Evolutionary conservation across 169 alveolate species (phyloP).

Genomic region (Perkinsus marinus): DNA sequence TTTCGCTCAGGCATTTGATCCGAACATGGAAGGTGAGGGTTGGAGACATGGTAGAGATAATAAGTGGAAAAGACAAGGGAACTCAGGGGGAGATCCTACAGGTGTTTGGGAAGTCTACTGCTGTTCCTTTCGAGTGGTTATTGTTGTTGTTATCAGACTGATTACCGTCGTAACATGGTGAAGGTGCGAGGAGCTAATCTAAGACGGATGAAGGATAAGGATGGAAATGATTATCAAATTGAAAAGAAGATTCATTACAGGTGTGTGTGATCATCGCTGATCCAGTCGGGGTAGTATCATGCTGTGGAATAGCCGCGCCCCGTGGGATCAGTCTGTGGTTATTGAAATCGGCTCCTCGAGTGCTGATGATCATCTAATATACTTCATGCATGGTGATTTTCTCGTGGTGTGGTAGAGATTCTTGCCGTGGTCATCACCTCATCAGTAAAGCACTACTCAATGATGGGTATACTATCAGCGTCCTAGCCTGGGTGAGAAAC

Average conservation of each 20-base stretch:
- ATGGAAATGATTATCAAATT: neutral
- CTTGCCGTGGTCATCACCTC: no score
- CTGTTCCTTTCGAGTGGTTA: neutral
- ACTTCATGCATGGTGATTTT: no score
- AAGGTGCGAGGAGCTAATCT: neutral
- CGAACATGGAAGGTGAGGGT: neutral
- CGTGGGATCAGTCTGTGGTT: no score
- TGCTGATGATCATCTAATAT: no score
- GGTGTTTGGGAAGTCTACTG: neutral
- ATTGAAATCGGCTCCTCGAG: no score
- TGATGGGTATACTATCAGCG: no score
- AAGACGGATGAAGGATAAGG: neutral
- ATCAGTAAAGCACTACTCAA: no score
- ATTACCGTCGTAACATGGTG: neutral
- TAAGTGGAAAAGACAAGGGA: neutral
- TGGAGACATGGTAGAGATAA: neutral
- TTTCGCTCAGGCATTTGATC: neutral
- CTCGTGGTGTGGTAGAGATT: no score
- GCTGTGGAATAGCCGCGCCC: no score
- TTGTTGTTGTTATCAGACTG: neutral
- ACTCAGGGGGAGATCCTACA: neutral
- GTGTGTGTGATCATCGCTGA: neutral
- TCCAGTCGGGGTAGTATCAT: no score
- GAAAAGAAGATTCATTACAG: neutral
- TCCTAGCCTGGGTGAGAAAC: no score